phyloP scores from a whole-genome alignment of 2,329 filamentous ascomycete species.

The Xylaria sp. region DNA sequence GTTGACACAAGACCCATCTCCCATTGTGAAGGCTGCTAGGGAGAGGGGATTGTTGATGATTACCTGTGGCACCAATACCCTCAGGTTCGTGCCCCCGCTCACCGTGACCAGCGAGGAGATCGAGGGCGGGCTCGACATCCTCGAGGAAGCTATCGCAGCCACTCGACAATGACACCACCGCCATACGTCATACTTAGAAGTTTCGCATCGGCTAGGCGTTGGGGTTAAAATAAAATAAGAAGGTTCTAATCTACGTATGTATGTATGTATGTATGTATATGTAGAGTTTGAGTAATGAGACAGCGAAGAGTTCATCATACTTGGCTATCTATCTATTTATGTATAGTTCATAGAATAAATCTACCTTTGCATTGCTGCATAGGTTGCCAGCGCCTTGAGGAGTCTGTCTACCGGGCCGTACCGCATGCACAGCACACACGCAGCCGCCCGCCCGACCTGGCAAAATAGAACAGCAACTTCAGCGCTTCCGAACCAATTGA shows the following conservation, averaged over 20 bases:
- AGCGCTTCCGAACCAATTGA: no score
- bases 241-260: background rate
- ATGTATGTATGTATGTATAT: background rate
- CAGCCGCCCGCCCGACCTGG: no score
- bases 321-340: no score
- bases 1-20: slow-evolving; percentile 70
- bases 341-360: no score
- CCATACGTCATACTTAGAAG: background rate
- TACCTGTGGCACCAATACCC: slow-evolving; percentile 87
- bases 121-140: slow-evolving; percentile 71
- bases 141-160: slow-evolving; percentile 66
- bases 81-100: slow-evolving; percentile 89
- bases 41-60: slow-evolving; percentile 89
- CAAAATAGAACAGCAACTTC: no score
- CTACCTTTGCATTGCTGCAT: no score
- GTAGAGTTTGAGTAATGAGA: no score
- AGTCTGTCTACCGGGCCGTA: no score
- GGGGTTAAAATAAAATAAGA: slow-evolving; percentile 11
- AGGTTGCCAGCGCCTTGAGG: no score
- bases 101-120: slow-evolving; percentile 82
- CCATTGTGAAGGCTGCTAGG: slow-evolving; percentile 80
- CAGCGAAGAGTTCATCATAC: no score
- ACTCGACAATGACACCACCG: slow-evolving; percentile 34
- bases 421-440: no score
- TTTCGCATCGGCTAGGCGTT: slow-evolving; percentile 18